phyloP scores from a whole-genome alignment of 352 stramenopile genomes.

The Globisporangium cystogenes region DNA sequence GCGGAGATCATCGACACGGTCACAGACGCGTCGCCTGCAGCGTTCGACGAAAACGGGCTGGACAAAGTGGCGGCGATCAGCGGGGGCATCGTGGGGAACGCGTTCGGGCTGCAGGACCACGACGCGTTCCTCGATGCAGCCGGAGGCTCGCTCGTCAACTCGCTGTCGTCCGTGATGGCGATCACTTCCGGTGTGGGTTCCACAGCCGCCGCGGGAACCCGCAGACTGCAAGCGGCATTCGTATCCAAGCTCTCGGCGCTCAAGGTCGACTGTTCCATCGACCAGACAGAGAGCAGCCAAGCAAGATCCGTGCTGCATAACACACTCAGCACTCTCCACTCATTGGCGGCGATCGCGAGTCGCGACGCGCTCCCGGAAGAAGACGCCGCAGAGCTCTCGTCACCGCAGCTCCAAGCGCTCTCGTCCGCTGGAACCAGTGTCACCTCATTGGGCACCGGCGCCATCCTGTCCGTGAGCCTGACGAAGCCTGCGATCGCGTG shows the following conservation, averaged over 20 bases:
- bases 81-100: constrained; percentile 34
- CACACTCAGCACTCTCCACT: constrained; percentile 42
- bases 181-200: constrained; percentile 11
- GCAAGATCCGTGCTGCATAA: constrained; percentile 20
- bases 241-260: neutral
- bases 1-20: constrained; percentile 40
- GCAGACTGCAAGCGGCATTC: neutral
- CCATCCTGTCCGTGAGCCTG: constrained; percentile 31
- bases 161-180: constrained; percentile 33
- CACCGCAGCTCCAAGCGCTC: constrained; percentile 23
- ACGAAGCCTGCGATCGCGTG: constrained; percentile 36
- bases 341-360: constrained; percentile 44
- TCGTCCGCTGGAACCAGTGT: constrained; percentile 27
- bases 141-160: constrained; percentile 31
- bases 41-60: constrained; percentile 27
- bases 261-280: constrained; percentile 5
- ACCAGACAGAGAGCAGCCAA: constrained; percentile 14
- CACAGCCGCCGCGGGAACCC: neutral
- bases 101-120: constrained; percentile 31
- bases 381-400: constrained; percentile 21
- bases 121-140: constrained; percentile 34
- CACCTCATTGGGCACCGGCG: neutral
- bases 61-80: constrained; percentile 33
- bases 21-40: constrained; percentile 25
- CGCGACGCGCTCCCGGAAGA: constrained; percentile 39